Conservation (phyloP, 768 basidiomycete species). For the Rhodotorula diobovata region DNA sequence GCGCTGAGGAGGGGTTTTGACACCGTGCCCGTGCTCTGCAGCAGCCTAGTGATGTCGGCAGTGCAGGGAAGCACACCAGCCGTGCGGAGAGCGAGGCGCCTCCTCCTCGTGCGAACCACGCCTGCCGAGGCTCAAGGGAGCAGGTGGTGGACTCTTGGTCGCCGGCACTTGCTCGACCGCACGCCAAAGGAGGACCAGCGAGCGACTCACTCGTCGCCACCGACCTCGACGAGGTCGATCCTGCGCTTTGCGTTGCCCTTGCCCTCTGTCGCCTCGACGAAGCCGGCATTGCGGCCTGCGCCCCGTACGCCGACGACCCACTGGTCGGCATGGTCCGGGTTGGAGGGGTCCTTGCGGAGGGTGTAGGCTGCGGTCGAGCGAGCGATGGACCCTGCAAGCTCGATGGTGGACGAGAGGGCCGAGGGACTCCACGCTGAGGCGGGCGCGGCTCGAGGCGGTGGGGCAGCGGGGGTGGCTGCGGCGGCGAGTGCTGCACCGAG, state of each 20-base stretch:
- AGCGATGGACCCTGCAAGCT: conserved; percentile 81
- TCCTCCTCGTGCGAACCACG: too few relatives aligned
- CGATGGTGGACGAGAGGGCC: conserved; percentile 78
- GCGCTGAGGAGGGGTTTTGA: neutral
- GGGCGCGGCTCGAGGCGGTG: neutral
- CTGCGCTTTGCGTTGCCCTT: neutral
- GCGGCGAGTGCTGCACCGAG: neutral
- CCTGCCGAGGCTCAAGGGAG: too few relatives aligned
- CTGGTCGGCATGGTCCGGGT: conserved; percentile 29
- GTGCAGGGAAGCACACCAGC: too few relatives aligned
- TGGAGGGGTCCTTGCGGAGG: conserved; percentile 65
- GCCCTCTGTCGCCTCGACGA: conserved; percentile 27
- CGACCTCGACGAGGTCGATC: neutral
- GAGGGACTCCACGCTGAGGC: conserved; percentile 47
- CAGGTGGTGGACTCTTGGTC: too few relatives aligned
- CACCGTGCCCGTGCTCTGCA: too few relatives aligned
- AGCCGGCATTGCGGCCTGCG: conserved; percentile 24
- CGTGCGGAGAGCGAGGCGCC: too few relatives aligned
- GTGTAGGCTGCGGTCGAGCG: conserved; percentile 85
- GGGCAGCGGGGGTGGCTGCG: neutral
- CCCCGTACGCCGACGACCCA: conserved; percentile 43
- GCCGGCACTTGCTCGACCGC: neutral
- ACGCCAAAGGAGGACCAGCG: neutral
- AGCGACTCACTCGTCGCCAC: conserved; percentile 10
- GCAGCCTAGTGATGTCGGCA: too few relatives aligned